Base-by-base conservation (phyloP, 2,329 filamentous ascomycete species). In the Xylariaceae sp. region DNA sequence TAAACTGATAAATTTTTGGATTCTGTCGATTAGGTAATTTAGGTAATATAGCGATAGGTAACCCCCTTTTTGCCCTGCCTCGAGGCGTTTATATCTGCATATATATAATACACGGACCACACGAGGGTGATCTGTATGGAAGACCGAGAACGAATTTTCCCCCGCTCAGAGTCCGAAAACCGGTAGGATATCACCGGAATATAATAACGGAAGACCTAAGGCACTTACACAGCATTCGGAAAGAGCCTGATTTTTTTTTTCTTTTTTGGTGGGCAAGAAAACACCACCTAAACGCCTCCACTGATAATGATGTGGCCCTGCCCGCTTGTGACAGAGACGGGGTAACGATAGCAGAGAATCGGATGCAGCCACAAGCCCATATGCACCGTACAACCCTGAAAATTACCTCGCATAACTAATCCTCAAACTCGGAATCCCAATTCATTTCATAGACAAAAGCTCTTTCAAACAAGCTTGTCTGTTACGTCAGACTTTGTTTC, bases 11-110 rank as follows among this genome's bases (percentile, higher is more conserved):
- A 29, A 26, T 14, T 52, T 20, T 16, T 54, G 14, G 37, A 46
- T 45, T 51, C 20, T 20, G 50, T 49, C 49, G 20, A 68, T 68
- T 68, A 68, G 54, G 43, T 59, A 61, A 41, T 63, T 61, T 57
- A 59, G 54, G 44, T 59, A 61, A 41, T 63, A 62, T 57, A 59
- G 52, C 56, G 58, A 61, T 48, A 56, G 55, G 46, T 40, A 54
- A 41, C 56, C 63, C 6, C 56, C 56, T 62, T 61, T 63, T 50
- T 50, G 59, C 59, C 63, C 57, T 66, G 63, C 65, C 65, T 67
- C 62, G 65, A 62, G 62, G 63, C 61, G 59, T 37, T 46, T 67
- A 66, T 69, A 68, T 68, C 65, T 65, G 57, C 61, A 43, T 59
- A 59, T 63, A 53, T 63, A 67, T 59, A 67, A 61, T 70, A 69